Evolutionary conservation across 768 basidiomycete species (phyloP).

Genomic region (Mycena haematopus): DNA sequence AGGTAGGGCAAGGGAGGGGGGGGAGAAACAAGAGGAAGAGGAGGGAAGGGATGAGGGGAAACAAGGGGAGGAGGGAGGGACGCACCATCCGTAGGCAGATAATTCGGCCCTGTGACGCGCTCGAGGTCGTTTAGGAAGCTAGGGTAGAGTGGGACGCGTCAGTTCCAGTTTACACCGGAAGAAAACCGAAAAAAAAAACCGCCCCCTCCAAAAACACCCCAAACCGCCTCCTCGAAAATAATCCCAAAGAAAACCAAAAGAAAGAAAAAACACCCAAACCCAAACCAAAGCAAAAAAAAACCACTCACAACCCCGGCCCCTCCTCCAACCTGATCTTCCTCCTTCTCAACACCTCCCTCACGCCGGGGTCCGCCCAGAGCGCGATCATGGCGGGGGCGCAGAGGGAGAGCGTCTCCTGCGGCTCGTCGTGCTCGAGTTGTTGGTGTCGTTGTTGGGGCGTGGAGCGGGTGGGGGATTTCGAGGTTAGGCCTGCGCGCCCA

Average conservation of each 20-base stretch:
- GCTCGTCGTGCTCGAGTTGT: slow-evolving; percentile 49
- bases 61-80: too few species aligned
- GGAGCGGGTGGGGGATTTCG: too few species aligned
- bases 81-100: slow-evolving; percentile 73
- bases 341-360: slow-evolving; percentile 58
- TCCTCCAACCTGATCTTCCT: slow-evolving; percentile 74
- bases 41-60: too few species aligned
- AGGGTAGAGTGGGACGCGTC: too few species aligned
- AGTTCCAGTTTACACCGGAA: too few species aligned
- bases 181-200: too few species aligned
- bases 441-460: too few species aligned
- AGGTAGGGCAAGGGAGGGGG: too few species aligned
- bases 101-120: slow-evolving; percentile 66
- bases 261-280: too few species aligned
- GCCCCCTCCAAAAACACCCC: too few species aligned
- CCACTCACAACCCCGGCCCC: slow-evolving; percentile 72
- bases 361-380: slow-evolving; percentile 69
- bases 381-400: slow-evolving; percentile 68
- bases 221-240: not conserved
- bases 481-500: too few species aligned
- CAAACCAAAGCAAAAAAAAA: not conserved
- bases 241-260: not conserved
- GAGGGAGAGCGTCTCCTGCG: slow-evolving; percentile 63
- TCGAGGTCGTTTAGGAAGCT: slow-evolving; percentile 77
- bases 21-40: too few species aligned